Base-by-base conservation (phyloP, 176 grass and related monocot genomes). In the Oryza punctata region DNA sequence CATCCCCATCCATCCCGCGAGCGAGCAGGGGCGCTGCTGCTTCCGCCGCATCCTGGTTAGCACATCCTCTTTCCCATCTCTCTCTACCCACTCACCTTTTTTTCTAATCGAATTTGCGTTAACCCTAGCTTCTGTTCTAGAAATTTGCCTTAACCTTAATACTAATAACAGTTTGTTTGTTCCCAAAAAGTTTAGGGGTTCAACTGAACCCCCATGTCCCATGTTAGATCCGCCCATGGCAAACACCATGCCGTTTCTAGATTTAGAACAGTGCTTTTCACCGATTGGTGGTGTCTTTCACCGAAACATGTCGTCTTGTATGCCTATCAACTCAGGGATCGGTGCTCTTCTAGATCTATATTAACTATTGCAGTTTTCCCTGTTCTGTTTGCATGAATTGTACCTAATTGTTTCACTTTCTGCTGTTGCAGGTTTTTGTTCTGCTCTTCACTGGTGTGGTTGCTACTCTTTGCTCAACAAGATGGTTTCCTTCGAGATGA, bases 401-500 rank as follows among this genome's bases (percentile, higher is more conserved):
- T 47, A 24, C 4, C 64, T 80, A 21, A 64, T 76, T 6, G 25
- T 57, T 76, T 33, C 32, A 49, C 24, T 29, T 67, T 77, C 44
- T 66, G 47, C 15, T 3, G 63, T 84, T 82, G 78, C 77, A 84
- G 80, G 16, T 8, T 66, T 72, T 30, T 19, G 46, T 26, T 30
- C 33, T 72, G 21, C 27, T 89, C 63, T 61, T 64, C 16, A 27
- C 70, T 14, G 1, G 67, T 85, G 72, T 69, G 60, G 25, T 85
- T 5, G 29, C 83, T 59, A 8, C 76, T 41, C 40, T 43, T 75
- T 45, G 24, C 47, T 63, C 1, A 9, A 52, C 79, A 88, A 50
- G 27, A 98, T 98, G 96, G 96, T 98, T 90, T 98, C 93, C 61
- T 93, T 98, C 60, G 93, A 98, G 91, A 95, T 98, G 93, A 98